Evolutionary conservation across 176 grass and related monocot species (phyloP).

Genomic region (Rhynchospora pubera): DNA sequence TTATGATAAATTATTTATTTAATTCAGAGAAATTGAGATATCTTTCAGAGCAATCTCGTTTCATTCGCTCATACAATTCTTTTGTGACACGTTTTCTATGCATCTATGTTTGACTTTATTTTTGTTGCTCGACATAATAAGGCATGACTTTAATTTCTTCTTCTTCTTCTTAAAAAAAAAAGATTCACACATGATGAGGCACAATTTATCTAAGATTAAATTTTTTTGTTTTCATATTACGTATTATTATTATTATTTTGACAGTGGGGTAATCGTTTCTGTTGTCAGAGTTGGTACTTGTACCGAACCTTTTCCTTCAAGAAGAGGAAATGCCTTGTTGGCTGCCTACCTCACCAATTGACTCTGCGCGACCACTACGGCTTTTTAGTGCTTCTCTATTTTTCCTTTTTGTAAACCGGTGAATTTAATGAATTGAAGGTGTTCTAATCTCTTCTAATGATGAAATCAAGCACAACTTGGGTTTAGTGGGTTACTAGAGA

Average conservation of each 20-base stretch:
- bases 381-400: background rate
- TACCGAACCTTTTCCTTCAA: conserved; percentile 10
- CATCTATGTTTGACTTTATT: no score
- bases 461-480: background rate
- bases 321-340: background rate
- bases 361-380: background rate
- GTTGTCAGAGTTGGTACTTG: background rate
- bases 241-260: background rate
- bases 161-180: no score
- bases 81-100: no score
- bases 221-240: background rate
- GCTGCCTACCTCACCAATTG: background rate
- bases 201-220: no score
- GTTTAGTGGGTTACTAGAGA: background rate
- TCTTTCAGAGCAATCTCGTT: no score
- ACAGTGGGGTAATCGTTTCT: background rate
- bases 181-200: no score
- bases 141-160: no score
- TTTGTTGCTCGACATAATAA: no score
- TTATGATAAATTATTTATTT: no score
- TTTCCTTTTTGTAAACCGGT: background rate
- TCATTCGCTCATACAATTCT: no score
- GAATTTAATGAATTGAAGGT: background rate
- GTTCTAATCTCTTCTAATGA: background rate
- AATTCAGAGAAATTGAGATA: no score